These are phyloP conservation scores for Toxoplasma gondii DNA, from an alignment of 169 alveolate species.

Conservation along the genomic window DNA sequence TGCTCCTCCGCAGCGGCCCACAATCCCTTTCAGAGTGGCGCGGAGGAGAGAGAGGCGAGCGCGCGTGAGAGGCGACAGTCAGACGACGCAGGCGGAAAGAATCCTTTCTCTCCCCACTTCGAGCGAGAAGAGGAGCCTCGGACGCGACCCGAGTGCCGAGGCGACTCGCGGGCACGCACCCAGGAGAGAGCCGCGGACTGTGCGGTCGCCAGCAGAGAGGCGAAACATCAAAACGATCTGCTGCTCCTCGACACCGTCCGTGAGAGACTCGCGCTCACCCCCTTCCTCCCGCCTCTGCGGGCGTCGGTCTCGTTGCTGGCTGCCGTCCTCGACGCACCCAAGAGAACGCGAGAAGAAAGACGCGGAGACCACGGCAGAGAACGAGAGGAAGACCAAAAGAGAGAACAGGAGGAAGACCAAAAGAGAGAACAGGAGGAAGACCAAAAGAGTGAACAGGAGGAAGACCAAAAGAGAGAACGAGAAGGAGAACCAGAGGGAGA, in stretches of 20 bases:
- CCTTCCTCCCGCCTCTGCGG: neutral
- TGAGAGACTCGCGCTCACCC: neutral
- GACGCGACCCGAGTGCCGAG: too few relatives aligned
- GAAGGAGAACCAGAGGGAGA: neutral
- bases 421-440: neutral
- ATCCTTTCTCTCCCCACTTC: neutral
- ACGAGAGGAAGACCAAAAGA: too few relatives aligned
- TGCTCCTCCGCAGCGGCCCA: neutral
- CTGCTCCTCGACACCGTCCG: neutral
- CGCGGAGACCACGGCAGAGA: neutral
- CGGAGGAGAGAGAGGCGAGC: neutral
- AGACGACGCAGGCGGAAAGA: neutral
- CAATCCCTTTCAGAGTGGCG: neutral
- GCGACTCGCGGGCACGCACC: too few relatives aligned
- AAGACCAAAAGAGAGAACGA: neutral
- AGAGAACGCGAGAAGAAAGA: neutral
- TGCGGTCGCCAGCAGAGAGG: neutral
- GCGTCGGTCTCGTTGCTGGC: neutral
- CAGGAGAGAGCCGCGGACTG: too few relatives aligned
- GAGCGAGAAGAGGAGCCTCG: too few relatives aligned
- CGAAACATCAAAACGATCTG: neutral
- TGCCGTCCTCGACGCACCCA: neutral
- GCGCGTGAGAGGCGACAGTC: neutral
- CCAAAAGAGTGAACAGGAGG: neutral
- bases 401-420: too few relatives aligned